Evolutionary conservation across 2,329 filamentous ascomycete genomes (phyloP).

Genomic region (Alternaria triticina): DNA sequence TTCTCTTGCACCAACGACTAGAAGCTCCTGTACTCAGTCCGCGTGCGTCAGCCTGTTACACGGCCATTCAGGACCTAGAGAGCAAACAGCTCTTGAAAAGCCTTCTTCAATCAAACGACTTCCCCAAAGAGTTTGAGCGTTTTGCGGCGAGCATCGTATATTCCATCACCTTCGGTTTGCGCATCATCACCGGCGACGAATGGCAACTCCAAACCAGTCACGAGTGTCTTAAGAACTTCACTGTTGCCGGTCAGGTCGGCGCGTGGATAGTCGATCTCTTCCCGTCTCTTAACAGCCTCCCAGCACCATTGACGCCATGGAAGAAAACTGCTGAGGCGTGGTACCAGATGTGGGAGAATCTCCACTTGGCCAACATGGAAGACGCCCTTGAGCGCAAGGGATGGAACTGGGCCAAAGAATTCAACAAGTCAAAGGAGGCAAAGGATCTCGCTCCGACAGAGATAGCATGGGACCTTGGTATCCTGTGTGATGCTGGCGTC

Average conservation of each 20-base stretch:
- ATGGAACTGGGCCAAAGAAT: conserved; percentile 26
- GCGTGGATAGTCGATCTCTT: conserved; percentile 52
- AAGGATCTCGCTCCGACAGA: conserved; percentile 19
- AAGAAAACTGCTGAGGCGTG: conserved; percentile 25
- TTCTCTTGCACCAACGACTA: conserved; percentile 49
- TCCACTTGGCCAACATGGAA: conserved; percentile 25
- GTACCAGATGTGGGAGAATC: conserved; percentile 15
- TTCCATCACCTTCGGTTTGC: conserved; percentile 47
- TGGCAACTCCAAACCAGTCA: conserved; percentile 22
- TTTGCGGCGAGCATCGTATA: conserved; percentile 50
- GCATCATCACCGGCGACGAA: conserved; percentile 34
- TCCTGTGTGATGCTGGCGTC: conserved; percentile 26
- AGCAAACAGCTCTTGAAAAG: conserved; percentile 51
- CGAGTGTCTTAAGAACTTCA: conserved; percentile 20
- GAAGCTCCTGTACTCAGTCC: conserved; percentile 43
- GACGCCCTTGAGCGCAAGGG: conserved; percentile 14
- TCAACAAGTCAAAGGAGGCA: conserved; percentile 5
- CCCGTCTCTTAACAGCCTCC: conserved; percentile 52
- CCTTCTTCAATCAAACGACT: conserved; percentile 34
- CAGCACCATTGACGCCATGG: conserved; percentile 43
- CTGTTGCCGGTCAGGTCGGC: conserved; percentile 36
- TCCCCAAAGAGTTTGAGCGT: conserved; percentile 46
- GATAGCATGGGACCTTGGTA: conserved; percentile 24
- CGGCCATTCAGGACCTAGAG: conserved; percentile 53
- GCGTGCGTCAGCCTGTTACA: conserved; percentile 40